Conservation (phyloP, 116 monocot species). For the Posidonia oceanica region DNA sequence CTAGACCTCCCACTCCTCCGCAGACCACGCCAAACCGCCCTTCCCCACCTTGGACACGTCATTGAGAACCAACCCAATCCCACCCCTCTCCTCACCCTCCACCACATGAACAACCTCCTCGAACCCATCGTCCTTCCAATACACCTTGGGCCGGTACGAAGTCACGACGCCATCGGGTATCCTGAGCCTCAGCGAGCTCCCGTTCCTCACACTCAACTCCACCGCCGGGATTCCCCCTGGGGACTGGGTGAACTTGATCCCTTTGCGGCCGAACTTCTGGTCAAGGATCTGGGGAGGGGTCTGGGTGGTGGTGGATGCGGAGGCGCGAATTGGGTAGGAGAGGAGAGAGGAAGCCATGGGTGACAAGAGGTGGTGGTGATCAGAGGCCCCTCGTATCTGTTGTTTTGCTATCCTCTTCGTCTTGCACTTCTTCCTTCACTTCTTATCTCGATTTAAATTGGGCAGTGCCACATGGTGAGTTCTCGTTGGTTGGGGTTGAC, state of each 20-base stretch:
- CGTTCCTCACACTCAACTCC: constrained; percentile 19
- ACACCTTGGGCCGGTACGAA: constrained; percentile 28
- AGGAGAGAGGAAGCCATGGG: too few relatives aligned
- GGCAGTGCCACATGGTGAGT: too few relatives aligned
- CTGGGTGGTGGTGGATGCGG: constrained; percentile 3
- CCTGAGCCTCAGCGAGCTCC: constrained; percentile 17
- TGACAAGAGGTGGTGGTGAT: not conserved
- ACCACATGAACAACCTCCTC: constrained; percentile 21
- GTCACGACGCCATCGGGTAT: constrained; percentile 20
- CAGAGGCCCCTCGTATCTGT: too few relatives aligned
- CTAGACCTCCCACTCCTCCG: constrained; percentile 16
- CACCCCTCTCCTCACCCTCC: constrained; percentile 12
- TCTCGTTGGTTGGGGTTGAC: too few relatives aligned
- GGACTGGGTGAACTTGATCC: constrained; percentile 13
- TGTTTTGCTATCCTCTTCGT: too few relatives aligned
- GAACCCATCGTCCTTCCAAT: constrained; percentile 24
- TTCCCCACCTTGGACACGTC: constrained; percentile 2
- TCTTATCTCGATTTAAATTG: too few relatives aligned
- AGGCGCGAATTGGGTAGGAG: not conserved
- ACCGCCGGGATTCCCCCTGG: constrained; percentile 6
- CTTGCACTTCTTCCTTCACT: too few relatives aligned
- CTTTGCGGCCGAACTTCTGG: not conserved
- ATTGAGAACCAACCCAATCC: constrained; percentile 15
- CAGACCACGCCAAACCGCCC: not conserved
- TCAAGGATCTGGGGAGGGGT: too few relatives aligned